Conservation (phyloP, 495 filamentous ascomycete species). For the Friedmanniomyces simplex region DNA sequence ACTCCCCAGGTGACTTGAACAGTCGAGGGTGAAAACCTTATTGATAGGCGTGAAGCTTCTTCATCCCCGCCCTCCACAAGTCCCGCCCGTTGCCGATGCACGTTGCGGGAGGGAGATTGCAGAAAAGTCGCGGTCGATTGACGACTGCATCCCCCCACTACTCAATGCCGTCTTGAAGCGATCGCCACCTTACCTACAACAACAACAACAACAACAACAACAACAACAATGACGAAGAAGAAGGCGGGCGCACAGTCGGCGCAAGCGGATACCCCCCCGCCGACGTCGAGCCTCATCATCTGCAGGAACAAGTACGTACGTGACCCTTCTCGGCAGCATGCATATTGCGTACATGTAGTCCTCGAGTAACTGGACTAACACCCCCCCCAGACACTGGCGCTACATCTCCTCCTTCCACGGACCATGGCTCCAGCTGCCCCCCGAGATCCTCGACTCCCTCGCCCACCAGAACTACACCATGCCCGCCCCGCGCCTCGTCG, state of each 20-base stretch:
- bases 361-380: slow-evolving; percentile 7
- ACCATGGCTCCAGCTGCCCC: slow-evolving; percentile 77
- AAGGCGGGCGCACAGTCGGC: slow-evolving; percentile 10
- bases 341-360: slow-evolving; percentile 1
- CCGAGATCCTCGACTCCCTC: slow-evolving; percentile 66
- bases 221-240: slow-evolving; percentile 22
- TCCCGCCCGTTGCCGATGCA: no score
- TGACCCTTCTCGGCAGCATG: slow-evolving; percentile 12
- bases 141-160: no score
- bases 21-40: no score
- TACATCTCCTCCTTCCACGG: slow-evolving; percentile 79
- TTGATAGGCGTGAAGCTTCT: no score
- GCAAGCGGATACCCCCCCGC: slow-evolving; percentile 21
- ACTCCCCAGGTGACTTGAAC: no score
- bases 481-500: slow-evolving; percentile 62
- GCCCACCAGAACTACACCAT: slow-evolving; percentile 69
- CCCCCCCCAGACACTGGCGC: slow-evolving; percentile 60
- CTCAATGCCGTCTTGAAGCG: no score
- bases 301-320: slow-evolving; percentile 59
- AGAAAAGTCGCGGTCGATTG: no score
- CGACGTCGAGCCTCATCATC: slow-evolving; percentile 51
- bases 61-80: no score
- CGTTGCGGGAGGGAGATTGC: no score
- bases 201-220: no score
- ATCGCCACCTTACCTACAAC: no score